Base-by-base conservation (phyloP, 1,284 basidiomycete species). In the Ustilago bromivora region DNA sequence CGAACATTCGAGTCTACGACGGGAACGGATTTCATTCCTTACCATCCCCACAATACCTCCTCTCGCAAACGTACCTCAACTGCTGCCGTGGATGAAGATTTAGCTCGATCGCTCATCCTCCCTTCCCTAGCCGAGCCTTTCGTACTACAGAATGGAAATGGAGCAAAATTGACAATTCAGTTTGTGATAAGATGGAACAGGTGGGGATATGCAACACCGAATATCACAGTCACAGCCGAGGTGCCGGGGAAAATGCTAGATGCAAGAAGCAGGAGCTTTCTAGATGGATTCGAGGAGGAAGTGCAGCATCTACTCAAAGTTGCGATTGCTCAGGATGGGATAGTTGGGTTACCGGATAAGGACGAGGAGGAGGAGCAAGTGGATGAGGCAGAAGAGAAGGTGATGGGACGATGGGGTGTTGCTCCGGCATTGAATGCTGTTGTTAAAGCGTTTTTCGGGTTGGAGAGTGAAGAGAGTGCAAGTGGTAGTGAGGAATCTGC, bases 101-200 rank as follows among this genome's bases (percentile, higher is more conserved):
- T 65, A 4, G 65, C 41, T 6, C 23, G 15, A 3, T 68, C 68
- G 8, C 59, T 71, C 6, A 71, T 76, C 51, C 11, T 28, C 5
- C 54, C 65, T 2, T 8, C n/a, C 1, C 31, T 38, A 0, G 51
- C 57, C 0, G 57, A 65, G 28, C 28, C 46, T 0, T 54, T 76
- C 34, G 47, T n/a, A 0, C 51, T 76, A 0, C 28, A 2, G 1
- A 76, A 76, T 40, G 43, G n/a, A 31, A 28, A 36, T 7, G n/a
- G 31, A 2, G 68, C 73, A 6, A 40, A 49, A 1, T 46, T 76
- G 3, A 51, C 58, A 0, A 7, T 71, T 19, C 19, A 6, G 9
- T 76, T 76, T 40, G 10, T n/a, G 0, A 76, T 76, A 10, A 10
- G 13, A 3, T 76, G 56, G 56, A 76, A 71, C 34, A 38, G 73